Conservation (phyloP, 2,329 filamentous ascomycete genomes). For the Aschersonia sp. region DNA sequence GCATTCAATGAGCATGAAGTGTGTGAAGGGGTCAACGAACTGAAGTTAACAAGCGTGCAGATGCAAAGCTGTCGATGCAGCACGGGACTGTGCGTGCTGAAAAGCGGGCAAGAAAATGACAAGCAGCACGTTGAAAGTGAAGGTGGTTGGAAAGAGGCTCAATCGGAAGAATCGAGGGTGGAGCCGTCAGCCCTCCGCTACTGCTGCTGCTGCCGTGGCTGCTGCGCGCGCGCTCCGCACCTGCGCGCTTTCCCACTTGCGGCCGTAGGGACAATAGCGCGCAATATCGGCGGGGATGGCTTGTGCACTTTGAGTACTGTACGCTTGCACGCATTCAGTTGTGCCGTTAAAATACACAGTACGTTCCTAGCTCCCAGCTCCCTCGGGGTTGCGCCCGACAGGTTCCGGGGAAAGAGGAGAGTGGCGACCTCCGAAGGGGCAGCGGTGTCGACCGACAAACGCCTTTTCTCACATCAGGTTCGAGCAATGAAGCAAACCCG, state of each 20-base stretch:
- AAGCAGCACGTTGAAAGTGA: constrained; percentile 2
- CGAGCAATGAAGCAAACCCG: neutral
- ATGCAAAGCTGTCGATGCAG: constrained; percentile 9
- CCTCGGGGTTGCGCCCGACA: neutral
- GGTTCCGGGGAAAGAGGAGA: constrained; percentile 8
- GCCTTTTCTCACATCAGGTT: neutral
- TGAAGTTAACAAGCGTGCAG: constrained; percentile 16
- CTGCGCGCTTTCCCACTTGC: too few relatives aligned
- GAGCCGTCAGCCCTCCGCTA: constrained; percentile 3
- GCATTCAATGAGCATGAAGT: constrained; percentile 6
- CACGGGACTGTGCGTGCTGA: constrained; percentile 4
- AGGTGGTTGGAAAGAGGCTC: constrained; percentile 4
- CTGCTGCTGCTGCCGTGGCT: neutral
- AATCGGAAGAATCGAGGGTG: constrained; percentile 4
- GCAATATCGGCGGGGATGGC: too few relatives aligned
- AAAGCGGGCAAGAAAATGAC: constrained; percentile 1
- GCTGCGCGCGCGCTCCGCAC: too few relatives aligned
- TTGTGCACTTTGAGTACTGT: too few relatives aligned
- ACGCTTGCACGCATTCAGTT: too few relatives aligned
- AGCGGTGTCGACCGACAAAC: constrained; percentile 1
- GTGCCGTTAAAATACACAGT: neutral
- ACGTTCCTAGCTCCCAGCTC: neutral
- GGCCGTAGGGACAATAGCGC: too few relatives aligned
- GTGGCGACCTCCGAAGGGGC: constrained; percentile 18
- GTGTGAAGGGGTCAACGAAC: constrained; percentile 15